phyloP scores from a whole-genome alignment of 257 asterid genomes.

The Orobanche coerulescens region DNA sequence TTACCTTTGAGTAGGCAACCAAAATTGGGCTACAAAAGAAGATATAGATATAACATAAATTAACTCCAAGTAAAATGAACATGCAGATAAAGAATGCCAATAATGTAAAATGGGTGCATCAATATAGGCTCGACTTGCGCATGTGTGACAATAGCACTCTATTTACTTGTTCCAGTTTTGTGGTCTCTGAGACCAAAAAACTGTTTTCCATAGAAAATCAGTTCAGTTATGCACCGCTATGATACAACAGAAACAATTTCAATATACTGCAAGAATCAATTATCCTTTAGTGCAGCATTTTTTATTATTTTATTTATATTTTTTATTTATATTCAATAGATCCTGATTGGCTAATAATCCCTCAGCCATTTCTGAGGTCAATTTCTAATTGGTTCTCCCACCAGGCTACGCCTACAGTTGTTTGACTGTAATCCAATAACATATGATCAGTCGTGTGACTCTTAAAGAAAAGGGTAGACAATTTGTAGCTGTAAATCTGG shows the following conservation, averaged over 20 bases:
- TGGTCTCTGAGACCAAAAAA: not conserved
- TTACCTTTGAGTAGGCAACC: constrained; percentile 12
- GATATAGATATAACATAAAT: constrained; percentile 4
- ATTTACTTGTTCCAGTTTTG: not conserved
- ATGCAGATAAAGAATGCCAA: constrained; percentile 12
- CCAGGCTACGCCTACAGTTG: constrained; percentile 8
- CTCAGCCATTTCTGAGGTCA: constrained; percentile 12
- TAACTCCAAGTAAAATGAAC: not conserved
- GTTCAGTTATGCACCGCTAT: not conserved
- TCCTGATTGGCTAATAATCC: not conserved
- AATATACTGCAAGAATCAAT: not conserved
- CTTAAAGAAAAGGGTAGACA: constrained; percentile 12
- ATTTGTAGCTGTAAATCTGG: constrained; percentile 4
- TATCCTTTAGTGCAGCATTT: not conserved
- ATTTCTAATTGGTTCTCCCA: not conserved
- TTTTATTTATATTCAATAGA: not conserved
- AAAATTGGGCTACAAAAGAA: constrained; percentile 2
- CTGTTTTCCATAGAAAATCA: constrained; percentile 7
- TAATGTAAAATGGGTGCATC: not conserved
- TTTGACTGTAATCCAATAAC: not conserved
- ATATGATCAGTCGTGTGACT: not conserved
- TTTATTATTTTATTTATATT: not conserved
- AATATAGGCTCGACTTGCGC: constrained; percentile 8
- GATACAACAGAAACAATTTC: constrained; percentile 2
- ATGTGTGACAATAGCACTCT: not conserved